These are phyloP conservation scores for Akebia trifoliata DNA, from an alignment of 164 flowering plant species.

Conservation along the genomic window DNA sequence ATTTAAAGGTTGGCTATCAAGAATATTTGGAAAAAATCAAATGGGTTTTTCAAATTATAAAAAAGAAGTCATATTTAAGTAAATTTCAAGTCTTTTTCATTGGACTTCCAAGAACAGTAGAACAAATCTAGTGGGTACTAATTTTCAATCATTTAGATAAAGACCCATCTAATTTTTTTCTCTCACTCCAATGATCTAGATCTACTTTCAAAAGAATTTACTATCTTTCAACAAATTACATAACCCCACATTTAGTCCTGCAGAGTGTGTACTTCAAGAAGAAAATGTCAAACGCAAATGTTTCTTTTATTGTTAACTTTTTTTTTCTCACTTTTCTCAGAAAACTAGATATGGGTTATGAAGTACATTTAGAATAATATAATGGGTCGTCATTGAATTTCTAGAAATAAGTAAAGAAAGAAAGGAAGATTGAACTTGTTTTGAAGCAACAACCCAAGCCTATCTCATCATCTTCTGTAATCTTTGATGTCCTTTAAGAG, in stretches of 20 bases:
- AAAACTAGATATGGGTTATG: conserved; percentile 21
- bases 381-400: conserved; percentile 25
- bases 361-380: conserved; percentile 23
- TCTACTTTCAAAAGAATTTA: background rate
- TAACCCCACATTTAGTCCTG: background rate
- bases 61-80: too few relatives aligned
- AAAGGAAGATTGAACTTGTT: conserved; percentile 8
- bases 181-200: conserved; percentile 7
- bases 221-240: background rate
- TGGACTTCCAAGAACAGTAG: too few relatives aligned
- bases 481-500: conserved; percentile 25
- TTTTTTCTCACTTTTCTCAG: background rate
- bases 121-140: too few relatives aligned
- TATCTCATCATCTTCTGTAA: conserved; percentile 17
- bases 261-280: background rate
- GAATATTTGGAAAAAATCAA: conserved; percentile 1
- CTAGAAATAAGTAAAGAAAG: conserved; percentile 1
- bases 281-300: background rate
- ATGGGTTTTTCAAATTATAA: too few relatives aligned
- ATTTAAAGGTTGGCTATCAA: background rate
- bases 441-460: conserved; percentile 15
- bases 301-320: background rate
- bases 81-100: too few relatives aligned
- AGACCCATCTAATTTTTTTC: background rate
- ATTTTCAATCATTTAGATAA: conserved; percentile 1